phyloP scores from a whole-genome alignment of 108 stramenopile genomes.

The Fragilariopsis cylindrus region DNA sequence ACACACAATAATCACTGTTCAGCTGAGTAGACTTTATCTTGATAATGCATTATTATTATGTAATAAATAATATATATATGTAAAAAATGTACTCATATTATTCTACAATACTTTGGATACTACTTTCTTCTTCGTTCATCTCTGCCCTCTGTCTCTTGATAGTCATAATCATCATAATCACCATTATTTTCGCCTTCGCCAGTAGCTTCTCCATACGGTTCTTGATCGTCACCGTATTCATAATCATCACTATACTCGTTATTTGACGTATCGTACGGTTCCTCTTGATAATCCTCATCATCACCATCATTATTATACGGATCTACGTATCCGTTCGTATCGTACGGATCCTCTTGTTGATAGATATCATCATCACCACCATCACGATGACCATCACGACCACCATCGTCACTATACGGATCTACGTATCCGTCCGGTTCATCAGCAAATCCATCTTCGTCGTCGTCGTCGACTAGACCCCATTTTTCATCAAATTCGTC shows the following conservation, averaged over 20 bases:
- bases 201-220: slow-evolving; percentile 4
- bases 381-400: slow-evolving; percentile 12
- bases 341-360: slow-evolving; percentile 4
- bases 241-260: slow-evolving; percentile 9
- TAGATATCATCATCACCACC: not conserved
- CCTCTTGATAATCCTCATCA: not conserved
- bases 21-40: not conserved
- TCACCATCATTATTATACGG: slow-evolving; percentile 13
- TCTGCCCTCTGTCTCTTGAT: not conserved
- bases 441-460: slow-evolving; percentile 24
- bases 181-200: not conserved
- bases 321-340: slow-evolving; percentile 17
- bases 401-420: slow-evolving; percentile 18
- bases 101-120: slow-evolving; percentile 1
- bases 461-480: slow-evolving; percentile 14
- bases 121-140: not conserved
- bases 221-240: slow-evolving; percentile 11
- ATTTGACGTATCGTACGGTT: not conserved
- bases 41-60: not conserved
- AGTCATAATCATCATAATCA: slow-evolving; percentile 21
- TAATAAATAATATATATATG: not conserved
- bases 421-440: slow-evolving; percentile 16
- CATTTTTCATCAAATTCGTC: slow-evolving; percentile 17
- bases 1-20: too few relatives aligned
- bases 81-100: not conserved